Conservation (phyloP, 2,329 filamentous ascomycete species). For the Periconia sp. region DNA sequence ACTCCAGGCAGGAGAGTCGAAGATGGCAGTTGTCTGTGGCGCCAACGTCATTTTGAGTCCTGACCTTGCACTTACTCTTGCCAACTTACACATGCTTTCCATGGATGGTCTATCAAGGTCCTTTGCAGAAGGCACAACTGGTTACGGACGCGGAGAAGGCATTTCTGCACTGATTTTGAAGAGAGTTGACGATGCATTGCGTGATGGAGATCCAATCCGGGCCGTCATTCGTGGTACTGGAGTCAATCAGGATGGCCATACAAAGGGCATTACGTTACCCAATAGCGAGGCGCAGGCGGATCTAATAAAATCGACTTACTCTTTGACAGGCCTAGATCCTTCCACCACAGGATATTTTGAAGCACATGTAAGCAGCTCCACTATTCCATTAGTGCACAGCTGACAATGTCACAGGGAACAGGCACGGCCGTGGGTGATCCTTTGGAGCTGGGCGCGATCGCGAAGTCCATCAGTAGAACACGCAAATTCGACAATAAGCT, state of each 20-base stretch:
- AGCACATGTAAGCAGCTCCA: conserved; percentile 12
- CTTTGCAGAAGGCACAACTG: conserved; percentile 60
- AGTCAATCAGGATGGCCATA: conserved; percentile 26
- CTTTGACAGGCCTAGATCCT: conserved; percentile 40
- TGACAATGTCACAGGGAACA: conserved; percentile 52
- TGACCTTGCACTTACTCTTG: conserved; percentile 1
- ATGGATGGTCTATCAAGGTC: background rate
- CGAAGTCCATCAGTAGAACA: conserved; percentile 7
- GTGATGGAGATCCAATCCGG: conserved; percentile 34
- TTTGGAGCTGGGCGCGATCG: conserved; percentile 24
- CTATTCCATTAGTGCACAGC: background rate
- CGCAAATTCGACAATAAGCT: background rate
- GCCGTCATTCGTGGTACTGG: conserved; percentile 35
- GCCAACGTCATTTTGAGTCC: background rate
- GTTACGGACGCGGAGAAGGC: conserved; percentile 69
- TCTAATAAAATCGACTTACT: conserved; percentile 39
- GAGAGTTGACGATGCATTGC: conserved; percentile 16
- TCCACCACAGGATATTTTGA: conserved; percentile 30
- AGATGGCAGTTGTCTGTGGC: background rate
- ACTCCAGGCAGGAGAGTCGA: conserved; percentile 4
- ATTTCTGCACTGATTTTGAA: conserved; percentile 39
- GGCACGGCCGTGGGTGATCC: conserved; percentile 58
- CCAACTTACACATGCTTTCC: conserved; percentile 6
- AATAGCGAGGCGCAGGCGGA: conserved; percentile 52
- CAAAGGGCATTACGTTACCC: conserved; percentile 27